Evolutionary conservation across 305 asterid genomes (phyloP).

Genomic region (Salvia sclarea): DNA sequence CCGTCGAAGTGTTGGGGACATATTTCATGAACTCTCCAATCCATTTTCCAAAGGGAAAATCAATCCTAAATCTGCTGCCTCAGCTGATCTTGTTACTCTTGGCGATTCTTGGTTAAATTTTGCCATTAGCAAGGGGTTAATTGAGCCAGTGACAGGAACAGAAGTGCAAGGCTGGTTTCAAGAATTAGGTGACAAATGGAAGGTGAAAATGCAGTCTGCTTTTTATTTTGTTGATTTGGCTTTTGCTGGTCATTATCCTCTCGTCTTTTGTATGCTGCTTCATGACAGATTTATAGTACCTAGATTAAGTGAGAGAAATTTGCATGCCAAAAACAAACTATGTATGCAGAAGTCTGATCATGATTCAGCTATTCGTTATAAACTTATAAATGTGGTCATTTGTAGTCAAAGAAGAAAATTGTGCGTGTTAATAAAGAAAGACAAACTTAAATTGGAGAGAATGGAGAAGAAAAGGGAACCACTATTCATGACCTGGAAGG

Average conservation of each 20-base stretch:
- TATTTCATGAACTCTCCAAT: conserved; percentile 63
- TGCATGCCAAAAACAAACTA: not conserved
- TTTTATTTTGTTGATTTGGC: not conserved
- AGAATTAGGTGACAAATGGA: conserved; percentile 71
- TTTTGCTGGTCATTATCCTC: conserved; percentile 12
- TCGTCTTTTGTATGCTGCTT: conserved; percentile 14
- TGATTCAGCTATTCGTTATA: not conserved
- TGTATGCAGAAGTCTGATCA: not conserved
- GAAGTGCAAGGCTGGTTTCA: conserved; percentile 79
- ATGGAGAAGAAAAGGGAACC: not conserved
- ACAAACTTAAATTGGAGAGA: not conserved
- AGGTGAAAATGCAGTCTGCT: conserved; percentile 48
- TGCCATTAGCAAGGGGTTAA: conserved; percentile 67
- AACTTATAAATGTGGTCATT: not conserved
- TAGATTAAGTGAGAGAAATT: not conserved
- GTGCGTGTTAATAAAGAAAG: not conserved
- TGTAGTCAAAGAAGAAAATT: not conserved
- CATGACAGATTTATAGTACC: not conserved
- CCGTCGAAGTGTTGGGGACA: conserved; percentile 64
- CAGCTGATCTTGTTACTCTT: conserved; percentile 78
- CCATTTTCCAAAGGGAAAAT: conserved; percentile 51
- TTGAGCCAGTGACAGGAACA: conserved; percentile 69
- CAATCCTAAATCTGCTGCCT: conserved; percentile 58
- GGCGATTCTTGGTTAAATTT: conserved; percentile 87
- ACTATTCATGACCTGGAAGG: not conserved